These are phyloP conservation scores for Jimgerdemannia lactiflua DNA, from an alignment of 192 early-diverging fungal species.

Conservation along the genomic window DNA sequence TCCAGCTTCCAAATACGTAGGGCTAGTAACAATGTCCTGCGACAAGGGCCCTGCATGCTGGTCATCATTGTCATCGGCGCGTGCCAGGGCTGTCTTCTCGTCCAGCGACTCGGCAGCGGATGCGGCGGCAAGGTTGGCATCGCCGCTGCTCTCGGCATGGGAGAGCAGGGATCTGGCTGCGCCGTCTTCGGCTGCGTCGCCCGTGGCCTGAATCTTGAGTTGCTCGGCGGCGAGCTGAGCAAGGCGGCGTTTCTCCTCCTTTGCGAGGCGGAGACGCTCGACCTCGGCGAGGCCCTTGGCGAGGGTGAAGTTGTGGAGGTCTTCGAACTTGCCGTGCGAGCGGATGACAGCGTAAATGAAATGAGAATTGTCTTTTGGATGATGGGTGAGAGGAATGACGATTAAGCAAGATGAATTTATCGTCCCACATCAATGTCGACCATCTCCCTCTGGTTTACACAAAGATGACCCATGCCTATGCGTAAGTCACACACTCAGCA, in stretches of 20 bases:
- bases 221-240: background rate
- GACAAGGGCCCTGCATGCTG: background rate
- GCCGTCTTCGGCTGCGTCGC: background rate
- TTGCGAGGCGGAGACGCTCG: constrained; percentile 47
- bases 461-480: background rate
- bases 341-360: constrained; percentile 81
- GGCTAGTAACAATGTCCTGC: constrained; percentile 9
- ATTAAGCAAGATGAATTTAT: background rate
- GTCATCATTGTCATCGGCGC: constrained; percentile 20
- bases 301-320: constrained; percentile 65
- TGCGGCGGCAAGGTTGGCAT: background rate
- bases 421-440: too few species aligned
- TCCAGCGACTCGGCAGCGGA: background rate
- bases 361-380: constrained; percentile 62
- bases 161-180: constrained; percentile 5
- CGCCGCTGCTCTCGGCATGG: constrained; percentile 7
- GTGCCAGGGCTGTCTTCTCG: constrained; percentile 17
- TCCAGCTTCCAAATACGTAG: background rate
- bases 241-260: constrained; percentile 23
- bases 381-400: background rate
- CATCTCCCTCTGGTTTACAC: too few species aligned
- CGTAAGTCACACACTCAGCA: background rate
- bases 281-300: constrained; percentile 60
- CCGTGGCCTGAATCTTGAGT: background rate
- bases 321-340: constrained; percentile 66